Evolutionary conservation across 805 yeast genomes (phyloP).

Genomic region (Lachancea fermentati): DNA sequence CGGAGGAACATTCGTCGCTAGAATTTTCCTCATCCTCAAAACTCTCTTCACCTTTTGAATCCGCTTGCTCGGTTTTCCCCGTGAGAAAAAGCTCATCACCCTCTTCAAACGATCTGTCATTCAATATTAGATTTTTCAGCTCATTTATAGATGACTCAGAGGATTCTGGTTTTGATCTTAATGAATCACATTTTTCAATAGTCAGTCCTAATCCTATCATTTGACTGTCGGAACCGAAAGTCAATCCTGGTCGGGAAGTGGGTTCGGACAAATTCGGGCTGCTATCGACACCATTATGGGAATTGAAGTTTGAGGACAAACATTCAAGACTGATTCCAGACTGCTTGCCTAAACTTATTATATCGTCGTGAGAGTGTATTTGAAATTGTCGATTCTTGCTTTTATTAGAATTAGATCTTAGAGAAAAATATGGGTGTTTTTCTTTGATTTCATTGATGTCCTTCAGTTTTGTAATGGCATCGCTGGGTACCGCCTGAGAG

Average conservation of each 20-base stretch:
- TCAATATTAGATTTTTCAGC: slow-evolving; percentile 1
- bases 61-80: not conserved
- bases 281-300: not conserved
- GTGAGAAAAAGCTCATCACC: slow-evolving; percentile 4
- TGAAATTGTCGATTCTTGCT: slow-evolving; percentile 25
- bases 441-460: slow-evolving; percentile 2
- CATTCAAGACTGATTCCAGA: slow-evolving; percentile 7
- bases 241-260: not conserved
- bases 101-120: slow-evolving; percentile 8
- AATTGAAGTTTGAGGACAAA: not conserved
- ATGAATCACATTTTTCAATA: not conserved
- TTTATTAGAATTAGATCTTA: slow-evolving; percentile 15
- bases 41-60: not conserved
- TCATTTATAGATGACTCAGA: not conserved
- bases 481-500: not conserved
- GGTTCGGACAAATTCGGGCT: not conserved
- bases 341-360: slow-evolving; percentile 15
- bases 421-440: slow-evolving; percentile 7
- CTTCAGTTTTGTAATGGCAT: not conserved
- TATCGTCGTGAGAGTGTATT: slow-evolving; percentile 28
- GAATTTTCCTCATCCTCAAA: slow-evolving; percentile 5
- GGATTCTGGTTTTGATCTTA: not conserved
- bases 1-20: slow-evolving; percentile 22
- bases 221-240: not conserved
- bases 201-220: not conserved